phyloP scores from a whole-genome alignment of 768 basidiomycete genomes.

The Kwoniella dejecticola region DNA sequence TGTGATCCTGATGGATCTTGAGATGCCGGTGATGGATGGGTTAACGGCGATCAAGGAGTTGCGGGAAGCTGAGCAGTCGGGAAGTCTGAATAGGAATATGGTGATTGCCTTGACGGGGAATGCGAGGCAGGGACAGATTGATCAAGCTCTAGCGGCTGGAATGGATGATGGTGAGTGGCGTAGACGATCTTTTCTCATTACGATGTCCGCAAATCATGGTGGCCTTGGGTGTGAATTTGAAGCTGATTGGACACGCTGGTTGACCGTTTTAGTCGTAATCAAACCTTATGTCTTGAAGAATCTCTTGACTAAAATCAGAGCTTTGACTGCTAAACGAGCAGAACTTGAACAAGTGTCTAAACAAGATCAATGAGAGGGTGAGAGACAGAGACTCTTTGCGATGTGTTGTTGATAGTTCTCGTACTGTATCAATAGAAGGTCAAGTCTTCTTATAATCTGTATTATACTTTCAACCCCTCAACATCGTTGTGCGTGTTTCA shows the following conservation, averaged over 20 bases:
- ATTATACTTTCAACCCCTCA: too few relatives aligned
- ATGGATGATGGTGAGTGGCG: slow-evolving; percentile 40
- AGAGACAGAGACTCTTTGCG: too few relatives aligned
- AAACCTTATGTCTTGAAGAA: slow-evolving; percentile 32
- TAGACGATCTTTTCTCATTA: neutral
- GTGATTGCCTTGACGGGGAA: slow-evolving; percentile 49
- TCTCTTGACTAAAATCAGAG: slow-evolving; percentile 27
- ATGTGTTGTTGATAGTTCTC: too few relatives aligned
- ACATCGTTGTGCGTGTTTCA: too few relatives aligned
- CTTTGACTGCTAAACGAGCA: slow-evolving; percentile 11
- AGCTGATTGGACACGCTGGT: neutral
- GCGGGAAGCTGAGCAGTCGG: slow-evolving; percentile 36
- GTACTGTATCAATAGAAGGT: too few relatives aligned
- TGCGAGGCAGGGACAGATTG: slow-evolving; percentile 44
- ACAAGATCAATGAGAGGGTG: neutral
- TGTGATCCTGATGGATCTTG: slow-evolving; percentile 49
- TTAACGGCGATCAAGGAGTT: slow-evolving; percentile 48
- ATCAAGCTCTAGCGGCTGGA: slow-evolving; percentile 35
- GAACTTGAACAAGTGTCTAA: slow-evolving; percentile 7
- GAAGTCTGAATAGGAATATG: slow-evolving; percentile 34
- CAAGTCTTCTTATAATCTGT: too few relatives aligned
- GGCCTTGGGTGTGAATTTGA: too few relatives aligned
- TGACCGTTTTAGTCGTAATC: slow-evolving; percentile 25
- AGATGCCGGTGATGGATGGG: slow-evolving; percentile 56
- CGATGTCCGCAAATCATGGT: neutral